Evolutionary conservation across 2,329 filamentous ascomycete species (phyloP), one percentile per base, ranked within the genome.

Genomic region (Gnomoniopsis sp.): DNA sequence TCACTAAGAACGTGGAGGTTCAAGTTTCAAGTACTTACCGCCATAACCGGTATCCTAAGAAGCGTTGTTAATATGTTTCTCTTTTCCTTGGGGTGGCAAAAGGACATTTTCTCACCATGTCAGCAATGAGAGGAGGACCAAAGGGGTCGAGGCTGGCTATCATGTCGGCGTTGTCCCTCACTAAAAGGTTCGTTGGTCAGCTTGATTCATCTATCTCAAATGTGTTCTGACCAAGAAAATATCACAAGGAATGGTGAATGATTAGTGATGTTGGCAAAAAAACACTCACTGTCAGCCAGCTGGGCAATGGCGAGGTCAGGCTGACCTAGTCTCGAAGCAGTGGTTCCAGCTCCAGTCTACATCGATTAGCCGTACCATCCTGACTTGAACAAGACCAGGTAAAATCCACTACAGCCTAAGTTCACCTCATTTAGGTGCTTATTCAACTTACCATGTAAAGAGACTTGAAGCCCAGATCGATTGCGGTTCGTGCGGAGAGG

Each of bases 271-370:
- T 30, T 23, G 21, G n/a, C n/a, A n/a, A 23, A 22, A 14, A 12
- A 7, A 4, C 7, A 30, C 44, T 47, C 44, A 47, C 44, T 82
- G 61, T 82, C 79, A 55, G 79, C 75, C 15, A 82, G 66, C 7
- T 77, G 77, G 50, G 77, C 78, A 50, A 83, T 73, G 46, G 84
- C 86, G 3, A 89, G 79, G 66, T 89, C 86, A 2, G 86, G 79
- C 73, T 80, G 79, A 33, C 86, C 85, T 0, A 88, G 79, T 30
- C 78, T 74, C 0, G 85, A 88, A 59, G 83, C 82, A 17, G 78
- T 77, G 1, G 83, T 87, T 44, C 85, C 85, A 23, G 84, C 84
- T 12, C 84, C 84, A 3, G 84, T 87, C 82, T 85, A 58, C 26
- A 8, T 26, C 17, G 2, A 22, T 2, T 10, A 4, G 2, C 36